These are phyloP conservation scores for Dalbergia cochinchinensis DNA, from an alignment of 306 rosid species.

Conservation along the genomic window DNA sequence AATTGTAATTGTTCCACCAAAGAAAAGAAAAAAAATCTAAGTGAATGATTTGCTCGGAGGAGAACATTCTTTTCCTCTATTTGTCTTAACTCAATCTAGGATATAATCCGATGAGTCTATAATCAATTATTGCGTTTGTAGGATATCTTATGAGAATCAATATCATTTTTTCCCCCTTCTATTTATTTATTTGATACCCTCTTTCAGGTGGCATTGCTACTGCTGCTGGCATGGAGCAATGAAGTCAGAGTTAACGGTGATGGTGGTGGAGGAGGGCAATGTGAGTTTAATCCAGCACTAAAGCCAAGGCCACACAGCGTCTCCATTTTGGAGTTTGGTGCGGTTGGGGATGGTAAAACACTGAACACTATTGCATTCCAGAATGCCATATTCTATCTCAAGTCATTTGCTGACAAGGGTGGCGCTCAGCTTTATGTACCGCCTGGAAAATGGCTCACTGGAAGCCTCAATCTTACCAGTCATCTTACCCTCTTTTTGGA, in stretches of 20 bases:
- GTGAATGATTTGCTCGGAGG: conserved; percentile 22
- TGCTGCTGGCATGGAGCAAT: conserved; percentile 81
- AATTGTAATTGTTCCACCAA: not conserved
- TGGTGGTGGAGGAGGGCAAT: conserved; percentile 60
- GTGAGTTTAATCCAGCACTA: conserved; percentile 56
- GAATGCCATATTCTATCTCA: conserved; percentile 95
- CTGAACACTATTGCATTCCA: conserved; percentile 91
- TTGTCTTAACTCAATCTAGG: conserved; percentile 2
- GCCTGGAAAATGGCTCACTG: conserved; percentile 92
- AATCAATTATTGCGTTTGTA: not conserved
- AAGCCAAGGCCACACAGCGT: conserved; percentile 93
- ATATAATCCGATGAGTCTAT: not conserved
- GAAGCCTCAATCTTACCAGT: conserved; percentile 89
- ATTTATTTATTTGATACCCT: not conserved
- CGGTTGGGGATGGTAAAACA: conserved; percentile 98
- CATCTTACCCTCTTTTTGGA: conserved; percentile 93
- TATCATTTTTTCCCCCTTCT: conserved; percentile 12
- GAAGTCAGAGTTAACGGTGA: conserved; percentile 59
- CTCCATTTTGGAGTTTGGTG: conserved; percentile 91
- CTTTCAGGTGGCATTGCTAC: conserved; percentile 77
- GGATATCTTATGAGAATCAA: conserved; percentile 39
- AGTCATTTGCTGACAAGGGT: conserved; percentile 96
- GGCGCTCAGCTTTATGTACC: conserved; percentile 98
- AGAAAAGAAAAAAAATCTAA: not conserved
- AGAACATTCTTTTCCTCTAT: not conserved